Percentiles rank a stretch among this genome's conserved stretches.
Evolutionary conservation across 768 basidiomycete species (phyloP).

Genomic region (Dioszegia crocea): DNA sequence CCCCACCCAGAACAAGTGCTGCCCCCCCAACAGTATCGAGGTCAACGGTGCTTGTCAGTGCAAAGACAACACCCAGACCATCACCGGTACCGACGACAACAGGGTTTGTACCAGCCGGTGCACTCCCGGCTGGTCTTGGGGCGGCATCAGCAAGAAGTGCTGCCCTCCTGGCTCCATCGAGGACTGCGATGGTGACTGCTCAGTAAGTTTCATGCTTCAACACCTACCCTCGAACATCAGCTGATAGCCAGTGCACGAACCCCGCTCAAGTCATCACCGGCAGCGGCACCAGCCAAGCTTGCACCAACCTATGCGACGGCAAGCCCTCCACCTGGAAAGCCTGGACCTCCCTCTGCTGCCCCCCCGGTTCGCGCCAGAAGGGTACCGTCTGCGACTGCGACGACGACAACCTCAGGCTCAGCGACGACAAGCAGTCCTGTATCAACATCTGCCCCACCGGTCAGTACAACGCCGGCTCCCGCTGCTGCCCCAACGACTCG

Average conservation of each 20-base stretch:
- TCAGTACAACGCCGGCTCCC: conserved; percentile 10
- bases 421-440: background rate
- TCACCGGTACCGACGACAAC: background rate
- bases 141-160: conserved; percentile 17
- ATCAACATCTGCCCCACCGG: conserved; percentile 1
- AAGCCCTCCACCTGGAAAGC: background rate
- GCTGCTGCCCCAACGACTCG: conserved; percentile 3
- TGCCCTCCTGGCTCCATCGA: conserved; percentile 20
- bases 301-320: conserved; percentile 13
- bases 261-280: background rate
- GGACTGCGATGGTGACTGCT: conserved; percentile 7
- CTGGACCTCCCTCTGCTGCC: conserved; percentile 9
- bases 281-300: background rate
- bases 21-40: conserved; percentile 15
- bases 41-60: conserved; percentile 6
- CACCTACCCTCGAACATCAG: no score
- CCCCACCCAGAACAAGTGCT: conserved; percentile 11
- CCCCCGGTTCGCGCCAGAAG: background rate
- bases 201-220: no score
- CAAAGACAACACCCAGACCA: no score
- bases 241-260: background rate
- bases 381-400: conserved; percentile 12
- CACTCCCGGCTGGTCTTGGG: conserved; percentile 3
- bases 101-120: conserved; percentile 10
- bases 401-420: conserved; percentile 2